phyloP scores from a whole-genome alignment of 306 rosid genomes.

The Glycine tomentella region DNA sequence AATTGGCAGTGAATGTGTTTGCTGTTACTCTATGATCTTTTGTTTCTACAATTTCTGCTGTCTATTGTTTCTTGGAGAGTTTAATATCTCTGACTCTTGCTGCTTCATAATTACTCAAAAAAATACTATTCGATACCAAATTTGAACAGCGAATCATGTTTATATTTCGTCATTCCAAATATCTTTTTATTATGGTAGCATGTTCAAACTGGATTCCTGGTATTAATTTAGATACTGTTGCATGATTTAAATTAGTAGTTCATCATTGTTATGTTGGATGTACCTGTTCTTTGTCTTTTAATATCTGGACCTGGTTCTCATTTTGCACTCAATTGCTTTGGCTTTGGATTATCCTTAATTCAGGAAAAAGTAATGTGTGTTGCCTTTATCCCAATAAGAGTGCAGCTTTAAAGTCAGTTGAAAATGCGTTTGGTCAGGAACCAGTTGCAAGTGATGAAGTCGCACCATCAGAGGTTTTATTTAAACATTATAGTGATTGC shows the following conservation, averaged over 20 bases:
- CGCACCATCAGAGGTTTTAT: slow-evolving; percentile 54
- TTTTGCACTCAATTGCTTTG: slow-evolving; percentile 35
- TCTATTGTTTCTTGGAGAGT: slow-evolving; percentile 29
- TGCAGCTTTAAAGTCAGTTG: slow-evolving; percentile 63
- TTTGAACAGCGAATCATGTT: neutral
- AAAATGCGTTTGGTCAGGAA: slow-evolving; percentile 70
- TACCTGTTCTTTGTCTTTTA: slow-evolving; percentile 5
- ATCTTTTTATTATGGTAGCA: slow-evolving; percentile 6
- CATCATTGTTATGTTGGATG: slow-evolving; percentile 27
- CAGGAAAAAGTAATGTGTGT: slow-evolving; percentile 82
- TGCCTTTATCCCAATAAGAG: slow-evolving; percentile 96
- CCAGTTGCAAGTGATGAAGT: slow-evolving; percentile 47
- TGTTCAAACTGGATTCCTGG: slow-evolving; percentile 32
- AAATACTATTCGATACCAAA: slow-evolving; percentile 12
- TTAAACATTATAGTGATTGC: slow-evolving; percentile 3
- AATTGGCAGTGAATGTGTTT: slow-evolving; percentile 31
- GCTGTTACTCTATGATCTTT: neutral
- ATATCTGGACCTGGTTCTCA: slow-evolving; percentile 16
- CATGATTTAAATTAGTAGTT: slow-evolving; percentile 14
- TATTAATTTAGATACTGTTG: slow-evolving; percentile 22
- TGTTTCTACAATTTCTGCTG: slow-evolving; percentile 25
- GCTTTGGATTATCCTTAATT: slow-evolving; percentile 32
- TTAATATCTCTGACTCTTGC: neutral
- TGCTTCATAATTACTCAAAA: neutral
- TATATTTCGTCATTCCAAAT: slow-evolving; percentile 11